Percentiles rank a stretch among this genome's conserved stretches.
Evolutionary conservation across 2,329 filamentous ascomycete genomes (phyloP).

Genomic region (Aspergillus sergii): DNA sequence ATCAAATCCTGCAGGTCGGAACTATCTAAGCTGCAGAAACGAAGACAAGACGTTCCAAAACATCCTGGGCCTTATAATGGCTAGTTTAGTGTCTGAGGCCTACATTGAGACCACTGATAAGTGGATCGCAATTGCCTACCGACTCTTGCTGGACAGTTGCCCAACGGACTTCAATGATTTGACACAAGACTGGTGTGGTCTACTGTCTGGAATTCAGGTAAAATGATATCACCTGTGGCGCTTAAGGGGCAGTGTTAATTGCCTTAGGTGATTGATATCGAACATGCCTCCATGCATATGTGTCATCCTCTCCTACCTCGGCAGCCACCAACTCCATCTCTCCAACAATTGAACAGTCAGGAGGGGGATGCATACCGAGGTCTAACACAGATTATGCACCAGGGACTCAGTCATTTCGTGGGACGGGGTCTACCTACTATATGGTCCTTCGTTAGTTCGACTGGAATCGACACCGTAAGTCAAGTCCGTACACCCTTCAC

Average conservation of each 20-base stretch:
- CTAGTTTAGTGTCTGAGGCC: conserved; percentile 33
- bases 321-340: conserved; percentile 24
- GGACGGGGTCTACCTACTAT: conserved; percentile 32
- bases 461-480: conserved; percentile 13
- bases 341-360: conserved; percentile 23
- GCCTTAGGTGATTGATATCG: conserved; percentile 30
- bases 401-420: conserved; percentile 33
- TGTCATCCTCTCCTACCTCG: conserved; percentile 30
- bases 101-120: conserved; percentile 29
- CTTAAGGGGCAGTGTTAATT: background rate
- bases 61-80: conserved; percentile 34
- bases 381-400: conserved; percentile 34
- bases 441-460: conserved; percentile 30
- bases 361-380: conserved; percentile 30
- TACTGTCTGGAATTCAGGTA: conserved; percentile 33
- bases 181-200: conserved; percentile 24
- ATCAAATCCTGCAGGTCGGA: background rate
- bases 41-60: conserved; percentile 26
- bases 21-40: background rate
- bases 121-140: conserved; percentile 35
- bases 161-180: conserved; percentile 16
- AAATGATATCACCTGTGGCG: background rate
- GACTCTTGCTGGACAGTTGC: conserved; percentile 31
- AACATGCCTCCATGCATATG: conserved; percentile 37
- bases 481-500: conserved; percentile 26